Evolutionary conservation across 768 basidiomycete genomes (phyloP), one percentile per base, ranked within the genome.

Genomic region (Lyophyllum shimeji): DNA sequence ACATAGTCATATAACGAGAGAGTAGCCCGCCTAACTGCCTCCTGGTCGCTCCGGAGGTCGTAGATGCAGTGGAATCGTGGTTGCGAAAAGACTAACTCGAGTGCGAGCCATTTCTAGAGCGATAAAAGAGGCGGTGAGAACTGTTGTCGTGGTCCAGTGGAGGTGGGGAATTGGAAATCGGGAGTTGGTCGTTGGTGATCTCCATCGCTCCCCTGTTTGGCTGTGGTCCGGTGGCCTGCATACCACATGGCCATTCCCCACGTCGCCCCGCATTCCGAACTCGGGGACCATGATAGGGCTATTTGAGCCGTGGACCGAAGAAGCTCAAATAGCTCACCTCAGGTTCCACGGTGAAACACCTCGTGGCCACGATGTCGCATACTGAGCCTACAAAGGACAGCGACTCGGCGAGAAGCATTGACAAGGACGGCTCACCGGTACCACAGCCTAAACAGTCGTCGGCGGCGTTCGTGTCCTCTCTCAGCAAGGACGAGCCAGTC

Each of bases 401-500:
- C 25, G 39, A 42, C 24, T 51, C 37, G 9, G 23, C 15, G 23
- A 39, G 37, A 18, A 52, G 51, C 40, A 21, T 52, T 15, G 51
- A 29, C 9, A 29, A 29, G 29, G 29, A 52, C 8, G 42, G 13
- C 1, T 44, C 51, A 31, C 40, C n/a, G n/a, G n/a, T n/a, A n/a
- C n/a, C 39, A 15, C 27, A 31, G 15, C 17, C 39, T 23, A 27
- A 43, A 33, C 1, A 42, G 12, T 44, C 60, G 23, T 55, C 65
- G 12, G 59, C 67, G 6, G 47, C 52, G 3, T 75, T 77, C 46
- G 68, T 81, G 1, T 76, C 76, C 0, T 68, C 74, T 0, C 71
- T 80, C 37, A 67, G 57, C 43, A 72, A 75, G 58, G 71, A 84
- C 42, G 90, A 88, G 52, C 90, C 90, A 0, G 65, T 86, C 7